Evolutionary conservation across 106 monocot genomes (phyloP).

Genomic region (Acorus gramineus): DNA sequence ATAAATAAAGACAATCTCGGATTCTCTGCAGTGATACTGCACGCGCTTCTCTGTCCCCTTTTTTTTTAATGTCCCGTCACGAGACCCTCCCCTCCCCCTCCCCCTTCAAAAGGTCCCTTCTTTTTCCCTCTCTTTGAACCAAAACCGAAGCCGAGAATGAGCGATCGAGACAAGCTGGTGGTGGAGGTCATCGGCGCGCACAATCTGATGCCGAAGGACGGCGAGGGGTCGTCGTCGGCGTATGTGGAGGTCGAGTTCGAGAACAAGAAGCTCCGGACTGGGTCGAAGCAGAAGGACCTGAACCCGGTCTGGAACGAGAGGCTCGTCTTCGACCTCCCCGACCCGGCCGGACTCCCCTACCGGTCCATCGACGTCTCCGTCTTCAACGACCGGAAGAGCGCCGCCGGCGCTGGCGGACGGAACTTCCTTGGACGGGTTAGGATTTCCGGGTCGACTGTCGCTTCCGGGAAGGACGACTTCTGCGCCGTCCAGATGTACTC

Average conservation of each 20-base stretch:
- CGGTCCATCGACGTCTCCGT: constrained; percentile 54
- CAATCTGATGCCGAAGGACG: constrained; percentile 80
- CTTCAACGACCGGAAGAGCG: constrained; percentile 25
- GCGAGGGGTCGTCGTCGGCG: constrained; percentile 68
- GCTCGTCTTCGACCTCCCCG: constrained; percentile 47
- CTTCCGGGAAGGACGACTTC: constrained; percentile 38
- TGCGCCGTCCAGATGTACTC: constrained; percentile 29
- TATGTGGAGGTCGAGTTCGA: constrained; percentile 82
- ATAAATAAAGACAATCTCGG: no score
- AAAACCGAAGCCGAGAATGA: no score
- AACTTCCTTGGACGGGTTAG: constrained; percentile 64
- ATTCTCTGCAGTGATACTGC: no score
- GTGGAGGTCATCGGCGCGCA: constrained; percentile 65
- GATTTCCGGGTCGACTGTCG: constrained; percentile 31
- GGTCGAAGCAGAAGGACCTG: constrained; percentile 44
- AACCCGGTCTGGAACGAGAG: constrained; percentile 80
- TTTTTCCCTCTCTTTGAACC: no score
- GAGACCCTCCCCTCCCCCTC: no score
- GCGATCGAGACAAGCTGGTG: constrained; percentile 31
- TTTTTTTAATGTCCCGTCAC: no score
- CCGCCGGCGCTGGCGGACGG: constrained; percentile 10
- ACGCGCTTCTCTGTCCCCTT: no score
- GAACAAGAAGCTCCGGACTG: constrained; percentile 47
- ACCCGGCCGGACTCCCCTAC: constrained; percentile 49
- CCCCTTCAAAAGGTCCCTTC: no score